Base-by-base conservation (phyloP, 78 protist species). In the Tieghemostelium lacteum region DNA sequence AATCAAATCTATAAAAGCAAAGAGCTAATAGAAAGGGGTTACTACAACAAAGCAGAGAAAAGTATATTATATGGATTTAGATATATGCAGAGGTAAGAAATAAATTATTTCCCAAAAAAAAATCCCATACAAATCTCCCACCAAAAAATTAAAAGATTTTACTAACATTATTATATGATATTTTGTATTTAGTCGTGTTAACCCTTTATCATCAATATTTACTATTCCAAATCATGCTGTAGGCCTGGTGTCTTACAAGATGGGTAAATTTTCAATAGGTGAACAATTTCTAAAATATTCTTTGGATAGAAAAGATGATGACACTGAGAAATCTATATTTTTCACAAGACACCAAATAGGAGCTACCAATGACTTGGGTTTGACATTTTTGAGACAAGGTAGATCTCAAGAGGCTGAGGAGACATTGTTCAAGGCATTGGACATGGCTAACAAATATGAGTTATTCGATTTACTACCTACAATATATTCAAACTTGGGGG, bases 291-390 rank as follows among this genome's bases (percentile, higher is more conserved):
- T 83, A 20, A 83, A 45, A 16, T 31, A 37, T 39, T 69, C 91
- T 12, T 28, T 83, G 14, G 57, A 37, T 40, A 50, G 91, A 60
- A 67, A 63, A 45, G 62, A 78, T 54, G 42, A 29, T n/a, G 54
- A 62, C 16, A 74, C 62, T 20, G 29, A 37, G 31, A 29, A 31
- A 29, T 8, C 19, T 33, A 14, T 26, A 55, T 1, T 19, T 78
- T 7, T 67, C 2, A 10, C n/a, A 45, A 69, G 34, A 24, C 26
- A 50, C 55, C 24, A 16, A 36, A 34, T 64, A 37, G 78, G 54
- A 26, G 33, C 91, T 28, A 22, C 65, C 29, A 83, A 83, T 50
- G 91, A 83, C 54, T 40, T 83, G 16, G 91, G 91, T 70, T 45
- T 83, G 10, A 14, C 73, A 8, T 34, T 83, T 52, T 60, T 83